A percentile compares a stretch with the other conserved stretches of the same genome.
Evolutionary conservation across 257 asterid genomes (phyloP).

Genomic region (Verbascum thapsus): DNA sequence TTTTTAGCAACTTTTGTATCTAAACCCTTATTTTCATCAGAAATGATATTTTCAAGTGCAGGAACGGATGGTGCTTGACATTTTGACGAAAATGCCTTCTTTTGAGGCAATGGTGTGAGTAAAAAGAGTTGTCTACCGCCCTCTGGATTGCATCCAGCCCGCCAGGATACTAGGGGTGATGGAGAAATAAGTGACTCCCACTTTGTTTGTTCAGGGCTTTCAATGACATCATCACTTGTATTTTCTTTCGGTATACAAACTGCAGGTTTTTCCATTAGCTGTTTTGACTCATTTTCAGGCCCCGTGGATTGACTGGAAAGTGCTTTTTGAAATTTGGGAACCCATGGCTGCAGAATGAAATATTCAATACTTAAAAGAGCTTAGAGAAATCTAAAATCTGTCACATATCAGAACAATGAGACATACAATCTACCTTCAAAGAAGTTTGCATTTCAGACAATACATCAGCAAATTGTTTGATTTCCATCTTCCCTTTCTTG

Average conservation of each 20-base stretch:
- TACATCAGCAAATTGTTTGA: slow-evolving; percentile 63
- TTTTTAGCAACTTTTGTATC: slow-evolving; percentile 30
- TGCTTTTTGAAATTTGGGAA: slow-evolving; percentile 63
- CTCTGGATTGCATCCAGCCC: slow-evolving; percentile 66
- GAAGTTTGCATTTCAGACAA: slow-evolving; percentile 74
- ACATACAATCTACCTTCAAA: slow-evolving; percentile 58
- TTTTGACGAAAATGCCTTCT: slow-evolving; percentile 45
- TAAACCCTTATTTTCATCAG: slow-evolving; percentile 31
- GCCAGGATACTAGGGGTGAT: slow-evolving; percentile 95
- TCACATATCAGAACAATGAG: slow-evolving; percentile 17
- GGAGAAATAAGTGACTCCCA: slow-evolving; percentile 80
- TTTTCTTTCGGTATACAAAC: slow-evolving; percentile 31
- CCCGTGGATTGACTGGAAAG: slow-evolving; percentile 36
- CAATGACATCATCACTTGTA: slow-evolving; percentile 24
- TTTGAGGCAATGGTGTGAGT: slow-evolving; percentile 82
- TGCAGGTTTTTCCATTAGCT: slow-evolving; percentile 34
- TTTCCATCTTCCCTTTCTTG: slow-evolving; percentile 53
- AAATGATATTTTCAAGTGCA: slow-evolving; percentile 30
- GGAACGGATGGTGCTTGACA: too few relatives aligned
- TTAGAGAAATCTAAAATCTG: slow-evolving; percentile 4
- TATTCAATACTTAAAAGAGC: slow-evolving; percentile 5
- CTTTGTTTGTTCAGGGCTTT: slow-evolving; percentile 67
- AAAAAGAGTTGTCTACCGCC: slow-evolving; percentile 78
- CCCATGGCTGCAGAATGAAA: slow-evolving; percentile 76
- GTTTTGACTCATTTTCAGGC: slow-evolving; percentile 41